A percentile compares a stretch with the other conserved stretches of the same genome.
These are phyloP conservation scores for Gracilaria gracilis DNA, from an alignment of 23 red algal genomes.

Conservation along the genomic window DNA sequence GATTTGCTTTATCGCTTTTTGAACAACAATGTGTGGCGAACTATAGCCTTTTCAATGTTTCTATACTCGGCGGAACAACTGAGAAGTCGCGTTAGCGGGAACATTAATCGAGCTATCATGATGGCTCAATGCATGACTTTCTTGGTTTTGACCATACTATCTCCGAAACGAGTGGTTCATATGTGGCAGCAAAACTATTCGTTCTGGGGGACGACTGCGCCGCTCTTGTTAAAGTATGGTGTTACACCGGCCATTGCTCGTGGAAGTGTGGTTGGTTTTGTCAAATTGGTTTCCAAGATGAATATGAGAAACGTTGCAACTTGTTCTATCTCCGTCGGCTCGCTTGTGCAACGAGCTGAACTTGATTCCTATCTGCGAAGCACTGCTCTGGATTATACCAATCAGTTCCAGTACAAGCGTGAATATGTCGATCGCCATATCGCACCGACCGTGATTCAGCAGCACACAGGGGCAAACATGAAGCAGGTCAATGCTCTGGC, in stretches of 20 bases:
- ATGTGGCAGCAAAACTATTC: conserved; percentile 59
- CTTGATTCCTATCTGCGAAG: conserved; percentile 55
- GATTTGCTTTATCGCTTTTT: conserved; percentile 46
- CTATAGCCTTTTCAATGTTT: conserved; percentile 1
- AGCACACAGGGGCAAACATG: neutral
- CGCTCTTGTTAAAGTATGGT: conserved; percentile 51
- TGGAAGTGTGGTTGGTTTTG: conserved; percentile 44
- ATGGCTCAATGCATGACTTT: conserved; percentile 36
- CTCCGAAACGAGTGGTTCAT: conserved; percentile 21
- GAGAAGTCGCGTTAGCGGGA: neutral
- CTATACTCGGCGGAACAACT: conserved; percentile 19
- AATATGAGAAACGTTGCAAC: conserved; percentile 26
- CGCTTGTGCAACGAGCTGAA: conserved; percentile 45
- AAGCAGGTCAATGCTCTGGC: conserved; percentile 44
- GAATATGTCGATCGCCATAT: conserved; percentile 46
- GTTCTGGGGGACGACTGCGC: conserved; percentile 65
- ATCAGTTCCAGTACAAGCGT: conserved; percentile 49
- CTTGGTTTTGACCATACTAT: conserved; percentile 26
- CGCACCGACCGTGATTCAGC: conserved; percentile 26
- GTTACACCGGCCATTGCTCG: conserved; percentile 55
- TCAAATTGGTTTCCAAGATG: conserved; percentile 29
- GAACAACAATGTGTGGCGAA: conserved; percentile 55
- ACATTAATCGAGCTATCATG: conserved; percentile 25
- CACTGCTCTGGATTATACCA: conserved; percentile 23
- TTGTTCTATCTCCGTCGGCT: conserved; percentile 37